Percentiles rank a stretch among this genome's conserved stretches.
Conservation (phyloP, 2,329 filamentous ascomycete species). For the Xylaria sp. region DNA sequence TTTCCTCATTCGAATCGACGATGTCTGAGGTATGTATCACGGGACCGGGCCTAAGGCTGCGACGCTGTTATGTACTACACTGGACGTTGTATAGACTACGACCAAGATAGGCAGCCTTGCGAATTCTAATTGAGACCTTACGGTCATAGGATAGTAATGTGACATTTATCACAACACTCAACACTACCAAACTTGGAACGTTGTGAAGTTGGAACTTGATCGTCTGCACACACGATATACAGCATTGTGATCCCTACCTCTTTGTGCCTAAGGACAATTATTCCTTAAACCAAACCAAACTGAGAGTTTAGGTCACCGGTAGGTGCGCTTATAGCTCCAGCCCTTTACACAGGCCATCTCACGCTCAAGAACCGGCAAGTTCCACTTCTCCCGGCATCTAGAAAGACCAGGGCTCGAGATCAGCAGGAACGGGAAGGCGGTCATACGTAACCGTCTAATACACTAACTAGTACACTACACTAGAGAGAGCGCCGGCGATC, state of each 20-base stretch:
- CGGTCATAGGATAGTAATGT: no score
- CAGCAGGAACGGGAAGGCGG: conserved; percentile 4
- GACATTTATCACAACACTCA: no score
- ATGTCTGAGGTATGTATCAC: background rate
- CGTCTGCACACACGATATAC: no score
- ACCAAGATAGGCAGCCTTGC: background rate
- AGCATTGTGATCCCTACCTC: no score
- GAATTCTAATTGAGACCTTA: no score
- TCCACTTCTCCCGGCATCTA: background rate
- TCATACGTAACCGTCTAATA: background rate
- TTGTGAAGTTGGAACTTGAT: no score
- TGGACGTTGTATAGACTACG: background rate
- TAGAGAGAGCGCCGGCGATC: conserved; percentile 3
- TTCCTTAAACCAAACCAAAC: no score
- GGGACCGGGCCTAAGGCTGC: background rate
- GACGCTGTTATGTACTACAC: no score
- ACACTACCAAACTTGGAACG: no score
- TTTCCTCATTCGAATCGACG: background rate
- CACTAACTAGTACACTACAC: no score
- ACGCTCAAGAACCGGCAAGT: background rate
- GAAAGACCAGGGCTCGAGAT: background rate
- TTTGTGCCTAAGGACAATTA: background rate
- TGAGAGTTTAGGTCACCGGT: background rate
- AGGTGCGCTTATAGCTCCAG: background rate
- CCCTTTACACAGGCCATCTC: background rate